These are phyloP conservation scores for Phycomyces blakesleeanus DNA, from an alignment of 192 early-diverging fungal genomes.

Conservation along the genomic window DNA sequence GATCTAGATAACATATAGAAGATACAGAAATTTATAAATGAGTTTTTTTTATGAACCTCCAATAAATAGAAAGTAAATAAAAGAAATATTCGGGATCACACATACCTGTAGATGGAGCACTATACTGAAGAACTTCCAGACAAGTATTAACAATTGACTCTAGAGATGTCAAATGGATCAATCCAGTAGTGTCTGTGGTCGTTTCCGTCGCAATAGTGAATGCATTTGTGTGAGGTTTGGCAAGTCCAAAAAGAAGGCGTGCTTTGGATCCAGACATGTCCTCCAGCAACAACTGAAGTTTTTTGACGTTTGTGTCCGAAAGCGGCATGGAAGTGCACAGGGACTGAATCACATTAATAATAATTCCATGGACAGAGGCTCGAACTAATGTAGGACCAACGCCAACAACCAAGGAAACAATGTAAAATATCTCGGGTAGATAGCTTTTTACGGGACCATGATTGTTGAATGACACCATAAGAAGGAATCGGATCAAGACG, in stretches of 20 bases:
- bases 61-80: neutral
- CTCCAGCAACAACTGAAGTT: constrained; percentile 58
- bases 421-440: constrained; percentile 82
- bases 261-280: constrained; percentile 81
- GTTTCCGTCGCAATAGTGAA: constrained; percentile 60
- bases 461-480: constrained; percentile 89
- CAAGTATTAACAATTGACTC: constrained; percentile 56
- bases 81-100: no score
- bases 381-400: constrained; percentile 81
- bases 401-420: constrained; percentile 80
- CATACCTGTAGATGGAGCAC: constrained; percentile 58
- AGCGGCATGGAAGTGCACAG: constrained; percentile 59
- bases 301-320: constrained; percentile 45
- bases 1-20: constrained; percentile 47
- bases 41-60: no score
- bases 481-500: constrained; percentile 79
- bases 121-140: constrained; percentile 59
- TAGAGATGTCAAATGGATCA: constrained; percentile 45
- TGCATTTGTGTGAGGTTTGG: constrained; percentile 58
- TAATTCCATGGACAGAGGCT: constrained; percentile 85
- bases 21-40: no score
- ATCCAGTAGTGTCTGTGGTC: constrained; percentile 40
- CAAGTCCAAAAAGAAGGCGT: constrained; percentile 71
- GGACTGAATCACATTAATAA: constrained; percentile 86
- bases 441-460: constrained; percentile 53